Evolutionary conservation across 106 monocot species (phyloP), one percentile per base, ranked within the genome.

Genomic region (Platanthera zijinensis): DNA sequence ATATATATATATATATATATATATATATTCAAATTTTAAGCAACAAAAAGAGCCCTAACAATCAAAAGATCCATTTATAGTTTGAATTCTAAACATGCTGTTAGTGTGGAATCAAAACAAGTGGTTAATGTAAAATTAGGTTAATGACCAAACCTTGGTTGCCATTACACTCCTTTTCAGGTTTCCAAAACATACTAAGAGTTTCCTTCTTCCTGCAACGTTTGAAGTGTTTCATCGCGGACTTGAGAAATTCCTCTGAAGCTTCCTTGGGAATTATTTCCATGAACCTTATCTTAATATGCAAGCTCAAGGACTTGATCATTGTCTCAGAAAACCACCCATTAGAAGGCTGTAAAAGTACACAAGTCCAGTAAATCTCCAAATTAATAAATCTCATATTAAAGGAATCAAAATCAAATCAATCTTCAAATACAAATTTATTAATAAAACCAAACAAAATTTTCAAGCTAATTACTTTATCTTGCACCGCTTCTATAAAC

Each of bases 271-370:
- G 84, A 64, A 66, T 85, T 54, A 84, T 52, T 15, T 83, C 84
- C 32, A 90, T 52, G 72, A 90, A 90, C 57, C 90, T 81, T 57
- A 87, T 77, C n/a, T 39, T 81, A 59, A 88, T 81, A 70, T 78
- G 87, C 32, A 88, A 57, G 45, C 83, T 76, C 77, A 90, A 71
- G 52, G 76, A 72, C 75, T 69, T 82, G 11, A 88, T 28, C 71
- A 78, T 82, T 0, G 30, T 28, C 46, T 69, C 30, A 78, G 87
- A 88, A 52, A 90, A 86, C 90, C 90, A 90, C 74, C 90, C 90
- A 77, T 82, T 85, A 9, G 62, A 39, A 78, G 56, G 83, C 90
- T 90, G 84, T 7, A 70, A 15, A 70, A 32, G 48, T 70, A 46
- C 46, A 70, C 25, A 48, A 17, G 47, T 30, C 4, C 32, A 12